Base-by-base conservation (phyloP, 768 basidiomycete species). In the Lenzites betulinus region DNA sequence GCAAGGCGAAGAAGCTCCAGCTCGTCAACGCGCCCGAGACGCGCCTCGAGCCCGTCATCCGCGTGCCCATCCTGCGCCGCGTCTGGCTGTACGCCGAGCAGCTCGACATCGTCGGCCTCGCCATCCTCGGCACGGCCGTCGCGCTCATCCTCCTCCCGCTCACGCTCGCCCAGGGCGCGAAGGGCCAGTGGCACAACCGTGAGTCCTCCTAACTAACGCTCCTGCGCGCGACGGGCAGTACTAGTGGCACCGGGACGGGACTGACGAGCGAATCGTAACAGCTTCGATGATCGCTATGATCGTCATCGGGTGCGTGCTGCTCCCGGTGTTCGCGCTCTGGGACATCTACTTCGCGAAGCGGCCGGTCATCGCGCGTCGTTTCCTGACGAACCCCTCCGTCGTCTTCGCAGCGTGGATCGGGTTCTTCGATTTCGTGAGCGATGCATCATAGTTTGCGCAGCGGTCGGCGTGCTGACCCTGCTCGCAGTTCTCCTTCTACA, bases 401-500 rank as follows among this genome's bases (percentile, higher is more conserved):
- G 67, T 75, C 50, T 65, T 67, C 60, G 64, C 67, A 7, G 53
- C 64, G 6, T 66, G 64, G 63, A 65, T 71, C 54, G 68, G 66
- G 26, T 68, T 71, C 65, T 68, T 69, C 51, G 69, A 70, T 56
- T 67, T 70, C 44, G 65, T 39, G 56, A 59, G 62, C 41, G 28
- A 18, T 16, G 33, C 20, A 16, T 25, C 52, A 9, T 48, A n/a
- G 30, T 33, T 47, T n/a, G 58, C 28, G 58, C 16, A 69, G 67
- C 6, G 30, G 30, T 33, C 11, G 30, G 11, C 30, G 64, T 66
- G 49, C 50, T 52, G 46, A 70, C 35, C 9, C 51, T n/a, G 13
- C 7, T 7, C 7, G 7, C 54, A 87, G 85, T 66, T 83, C 66
- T 84, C 85, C 2, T 87, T 83, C 75, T 87, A 83, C 76, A 78